Base-by-base conservation (phyloP, 176 grass and related monocot genomes). In the Oryza glumipatula region DNA sequence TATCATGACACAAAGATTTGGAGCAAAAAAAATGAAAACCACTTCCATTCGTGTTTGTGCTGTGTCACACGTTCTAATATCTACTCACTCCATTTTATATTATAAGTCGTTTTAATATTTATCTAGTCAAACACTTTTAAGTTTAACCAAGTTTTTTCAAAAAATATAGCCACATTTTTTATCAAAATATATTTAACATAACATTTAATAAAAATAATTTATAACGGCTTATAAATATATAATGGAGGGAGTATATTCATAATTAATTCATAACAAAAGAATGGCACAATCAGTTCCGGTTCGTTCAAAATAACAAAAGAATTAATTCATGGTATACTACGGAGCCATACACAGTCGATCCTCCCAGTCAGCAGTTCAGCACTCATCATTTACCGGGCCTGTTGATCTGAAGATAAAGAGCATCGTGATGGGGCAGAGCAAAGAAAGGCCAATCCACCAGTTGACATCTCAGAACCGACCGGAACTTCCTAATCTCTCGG, bases 391-490 rank as follows among this genome's bases (percentile, higher is more conserved):
- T 46, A 68, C 26, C n/a, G n/a, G n/a, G n/a, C 43, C 45, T 70
- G 22, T 2, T 56, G 69, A 39, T 3, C 49, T 72, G 71, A 32
- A 47, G 11, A 63, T 22, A 83, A n/a, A 19, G 15, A 15, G 32
- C 73, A 33, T n/a, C 32, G 32, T 77, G 45, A 23, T 66, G 16
- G 7, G 51, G 11, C 41, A 24, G 26, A 49, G 2, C 12, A 9
- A 67, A 73, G 39, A 82, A 83, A 74, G 24, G 8, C 4, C 0
- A 13, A 56, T 14, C 73, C 82, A 58, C 73, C 44, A 68, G 82
- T 76, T 84, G 73, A 84, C 73, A 26, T 76, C 82, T 39, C 63
- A 84, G 36, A 3, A 36, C 51, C 75, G 52, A 85, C 82, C 17
- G 58, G 75, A 35, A 67, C 35, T 46, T 21, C 39, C 39, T 63